phyloP scores from a whole-genome alignment of 768 basidiomycete genomes.

The Boletus coccyginus region DNA sequence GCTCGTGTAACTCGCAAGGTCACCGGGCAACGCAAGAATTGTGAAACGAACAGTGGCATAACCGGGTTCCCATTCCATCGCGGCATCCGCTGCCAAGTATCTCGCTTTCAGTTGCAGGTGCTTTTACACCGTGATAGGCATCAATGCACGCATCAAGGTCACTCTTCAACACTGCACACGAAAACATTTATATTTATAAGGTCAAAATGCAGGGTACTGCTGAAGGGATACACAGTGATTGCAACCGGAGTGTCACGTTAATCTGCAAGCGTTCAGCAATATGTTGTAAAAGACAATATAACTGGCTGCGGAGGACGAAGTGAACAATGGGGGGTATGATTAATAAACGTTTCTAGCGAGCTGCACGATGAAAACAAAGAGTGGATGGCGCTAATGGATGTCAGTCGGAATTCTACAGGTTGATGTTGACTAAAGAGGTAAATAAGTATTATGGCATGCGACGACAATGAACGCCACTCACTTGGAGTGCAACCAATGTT shows the following conservation, averaged over 20 bases:
- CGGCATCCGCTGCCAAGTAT: too few relatives aligned
- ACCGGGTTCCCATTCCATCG: background rate
- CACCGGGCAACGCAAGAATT: background rate
- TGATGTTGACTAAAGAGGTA: slow-evolving; percentile 13
- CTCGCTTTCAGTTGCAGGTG: background rate
- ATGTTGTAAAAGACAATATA: background rate
- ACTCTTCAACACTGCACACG: background rate
- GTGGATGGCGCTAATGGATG: slow-evolving; percentile 4
- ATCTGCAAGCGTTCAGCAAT: background rate
- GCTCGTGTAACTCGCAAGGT: background rate
- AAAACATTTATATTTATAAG: background rate
- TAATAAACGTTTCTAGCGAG: slow-evolving; percentile 1
- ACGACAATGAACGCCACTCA: slow-evolving; percentile 6
- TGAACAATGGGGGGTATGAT: slow-evolving; percentile 15
- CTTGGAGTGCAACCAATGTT: slow-evolving; percentile 40
- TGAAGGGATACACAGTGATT: background rate
- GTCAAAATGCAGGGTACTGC: background rate
- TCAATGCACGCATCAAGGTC: background rate
- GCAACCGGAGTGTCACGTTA: background rate
- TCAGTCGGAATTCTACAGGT: slow-evolving; percentile 7
- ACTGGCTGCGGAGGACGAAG: background rate
- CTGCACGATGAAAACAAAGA: slow-evolving; percentile 9
- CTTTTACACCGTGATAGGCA: background rate
- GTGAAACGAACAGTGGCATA: background rate
- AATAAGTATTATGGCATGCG: background rate